Percentiles rank a stretch among this genome's conserved stretches.
phyloP scores from a whole-genome alignment of 108 stramenopile genomes.

The Seminavis robusta region DNA sequence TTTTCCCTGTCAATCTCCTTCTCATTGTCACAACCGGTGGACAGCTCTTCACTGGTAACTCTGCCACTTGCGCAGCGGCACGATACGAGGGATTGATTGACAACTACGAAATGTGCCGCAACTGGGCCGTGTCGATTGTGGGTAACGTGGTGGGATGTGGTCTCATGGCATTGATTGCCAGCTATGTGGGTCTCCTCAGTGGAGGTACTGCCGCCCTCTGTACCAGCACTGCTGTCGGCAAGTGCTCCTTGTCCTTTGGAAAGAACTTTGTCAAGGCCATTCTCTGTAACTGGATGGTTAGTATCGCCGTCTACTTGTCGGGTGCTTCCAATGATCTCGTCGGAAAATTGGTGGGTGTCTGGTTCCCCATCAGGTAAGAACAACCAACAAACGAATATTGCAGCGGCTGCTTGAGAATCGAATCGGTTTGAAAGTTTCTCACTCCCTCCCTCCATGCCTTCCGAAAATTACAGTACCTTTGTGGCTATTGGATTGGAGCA shows the following conservation, averaged over 20 bases:
- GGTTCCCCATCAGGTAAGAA: conserved; percentile 42
- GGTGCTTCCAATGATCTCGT: conserved; percentile 13
- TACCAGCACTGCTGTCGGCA: conserved; percentile 13
- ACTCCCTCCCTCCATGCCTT: too few relatives aligned
- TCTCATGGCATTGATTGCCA: conserved; percentile 15
- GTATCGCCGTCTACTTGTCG: conserved; percentile 34
- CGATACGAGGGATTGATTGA: conserved; percentile 9
- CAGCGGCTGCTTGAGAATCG: too few relatives aligned
- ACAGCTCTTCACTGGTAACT: conserved; percentile 37
- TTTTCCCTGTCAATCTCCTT: conserved; percentile 26
- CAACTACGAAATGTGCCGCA: conserved; percentile 3
- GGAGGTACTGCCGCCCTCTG: conserved; percentile 16
- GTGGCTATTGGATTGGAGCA: conserved; percentile 50
- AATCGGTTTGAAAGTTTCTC: too few relatives aligned
- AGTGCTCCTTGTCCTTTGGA: conserved; percentile 21
- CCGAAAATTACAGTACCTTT: too few relatives aligned
- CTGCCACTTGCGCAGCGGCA: conserved; percentile 18
- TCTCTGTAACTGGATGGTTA: conserved; percentile 64
- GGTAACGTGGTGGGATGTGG: conserved; percentile 41
- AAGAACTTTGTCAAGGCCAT: conserved; percentile 36
- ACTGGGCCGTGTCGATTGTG: conserved; percentile 6
- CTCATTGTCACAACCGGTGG: conserved; percentile 23
- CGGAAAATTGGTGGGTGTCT: conserved; percentile 28
- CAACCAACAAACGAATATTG: too few relatives aligned
- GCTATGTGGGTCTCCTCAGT: conserved; percentile 11